Percentiles rank a stretch among this genome's conserved stretches.
These are phyloP conservation scores for Lachnellula suecica DNA, from an alignment of 2,329 filamentous ascomycete genomes.

Conservation along the genomic window DNA sequence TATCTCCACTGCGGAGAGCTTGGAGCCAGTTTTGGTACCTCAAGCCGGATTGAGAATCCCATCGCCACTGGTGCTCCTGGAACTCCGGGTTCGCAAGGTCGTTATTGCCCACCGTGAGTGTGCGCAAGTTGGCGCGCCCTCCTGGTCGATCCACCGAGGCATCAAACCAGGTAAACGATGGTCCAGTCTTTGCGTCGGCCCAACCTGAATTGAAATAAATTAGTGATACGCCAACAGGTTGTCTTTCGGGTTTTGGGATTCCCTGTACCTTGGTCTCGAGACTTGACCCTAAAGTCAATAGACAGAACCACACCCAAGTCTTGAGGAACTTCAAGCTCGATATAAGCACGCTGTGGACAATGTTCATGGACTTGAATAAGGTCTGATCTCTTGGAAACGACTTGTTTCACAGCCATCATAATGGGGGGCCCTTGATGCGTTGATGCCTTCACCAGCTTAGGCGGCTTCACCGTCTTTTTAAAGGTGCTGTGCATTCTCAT, in stretches of 20 bases:
- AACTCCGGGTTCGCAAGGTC: neutral
- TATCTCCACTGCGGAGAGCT: neutral
- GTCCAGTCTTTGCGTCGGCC: neutral
- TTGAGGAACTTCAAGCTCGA: neutral
- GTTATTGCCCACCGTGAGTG: neutral
- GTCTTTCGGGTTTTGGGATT: neutral
- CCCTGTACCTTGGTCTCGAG: neutral
- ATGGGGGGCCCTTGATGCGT: neutral
- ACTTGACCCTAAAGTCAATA: neutral
- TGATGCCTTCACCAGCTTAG: too few species aligned
- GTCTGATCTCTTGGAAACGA: neutral
- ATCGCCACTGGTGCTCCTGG: neutral
- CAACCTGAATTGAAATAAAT: neutral
- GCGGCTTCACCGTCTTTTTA: too few species aligned
- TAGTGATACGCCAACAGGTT: neutral
- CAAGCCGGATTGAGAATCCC: neutral
- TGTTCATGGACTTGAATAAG: neutral
- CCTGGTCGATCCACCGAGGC: neutral
- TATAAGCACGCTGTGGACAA: neutral
- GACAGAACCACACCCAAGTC: neutral
- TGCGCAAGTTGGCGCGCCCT: too few species aligned
- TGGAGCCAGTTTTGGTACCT: neutral
- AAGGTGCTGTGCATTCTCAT: too few species aligned
- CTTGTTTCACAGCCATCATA: neutral
- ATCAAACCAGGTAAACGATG: neutral